Base-by-base conservation (phyloP, 768 basidiomycete genomes). In the Rhodotorula kratochvilovae region DNA sequence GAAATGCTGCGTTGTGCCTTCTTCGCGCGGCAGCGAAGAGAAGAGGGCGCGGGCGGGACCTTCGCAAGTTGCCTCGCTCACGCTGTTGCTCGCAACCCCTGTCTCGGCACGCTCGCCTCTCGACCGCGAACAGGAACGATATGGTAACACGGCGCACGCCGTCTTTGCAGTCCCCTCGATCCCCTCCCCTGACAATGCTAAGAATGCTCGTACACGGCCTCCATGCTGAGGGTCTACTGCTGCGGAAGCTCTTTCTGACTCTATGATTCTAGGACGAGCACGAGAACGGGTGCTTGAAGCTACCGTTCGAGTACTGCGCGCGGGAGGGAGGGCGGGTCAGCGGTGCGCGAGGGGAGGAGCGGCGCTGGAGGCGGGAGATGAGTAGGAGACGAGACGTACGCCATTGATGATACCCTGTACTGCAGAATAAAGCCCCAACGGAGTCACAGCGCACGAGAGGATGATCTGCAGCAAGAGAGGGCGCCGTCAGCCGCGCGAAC, bases 211-310 rank as follows among this genome's bases (percentile, higher is more conserved):
- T 46, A 46, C 45, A 46, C 17, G 10, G 15, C 19, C 12, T 46
- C 45, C 45, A 46, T 46, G 45, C 45, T 46, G 48, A 50, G 43
- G 19, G 21, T 50, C 48, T 50, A 50, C 25, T 50, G 45, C 16
- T 25, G 12, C 25, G 23, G 12, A 11, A 50, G 48, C 23, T 7
- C 25, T 4, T 50, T 13, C 13, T 13, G 39, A 50, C n/a, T n/a
- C n/a, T n/a, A 12, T 25, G 48, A 46, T 5, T 50, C 63, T 65
- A 65, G 27, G 63, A 29, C 10, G 19, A 19, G 63, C 63, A 65
- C 2, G 63, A 46, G 63, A 65, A 65, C 23, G 63, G 63, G 63
- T 57, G 63, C 54, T 55, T 6, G 55, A 33, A 65, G 31, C 23
- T 45, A 43, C 63, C 63, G 23, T 16, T n/a, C 5, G 31, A 15